These are phyloP conservation scores for Phascolomyces articulosus DNA, from an alignment of 371 early-diverging fungal genomes.

Conservation along the genomic window DNA sequence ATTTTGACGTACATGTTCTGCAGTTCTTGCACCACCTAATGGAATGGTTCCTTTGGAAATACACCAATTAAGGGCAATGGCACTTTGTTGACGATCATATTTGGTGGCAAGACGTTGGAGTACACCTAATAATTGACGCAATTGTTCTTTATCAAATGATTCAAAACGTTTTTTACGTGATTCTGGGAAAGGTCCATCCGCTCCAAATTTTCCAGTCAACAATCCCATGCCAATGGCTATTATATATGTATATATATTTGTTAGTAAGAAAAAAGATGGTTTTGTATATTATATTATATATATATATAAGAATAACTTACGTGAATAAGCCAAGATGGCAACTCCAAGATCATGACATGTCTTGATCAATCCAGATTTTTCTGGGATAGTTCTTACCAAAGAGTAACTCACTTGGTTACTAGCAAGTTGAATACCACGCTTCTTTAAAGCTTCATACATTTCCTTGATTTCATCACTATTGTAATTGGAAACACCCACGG, in stretches of 20 bases:
- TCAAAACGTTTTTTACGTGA: constrained; percentile 24
- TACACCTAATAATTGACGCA: constrained; percentile 26
- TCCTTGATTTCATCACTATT: constrained; percentile 47
- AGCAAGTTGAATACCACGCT: constrained; percentile 55
- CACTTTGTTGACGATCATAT: constrained; percentile 29
- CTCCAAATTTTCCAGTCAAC: constrained; percentile 53
- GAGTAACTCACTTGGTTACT: constrained; percentile 61
- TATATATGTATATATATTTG: no score
- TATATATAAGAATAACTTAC: constrained; percentile 20
- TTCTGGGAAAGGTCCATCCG: constrained; percentile 42
- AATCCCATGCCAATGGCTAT: constrained; percentile 52
- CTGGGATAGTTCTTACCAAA: constrained; percentile 50
- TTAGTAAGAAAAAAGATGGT: no score
- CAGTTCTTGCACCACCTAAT: constrained; percentile 56
- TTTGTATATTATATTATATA: no score
- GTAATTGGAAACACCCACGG: constrained; percentile 76
- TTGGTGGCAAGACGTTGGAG: constrained; percentile 31
- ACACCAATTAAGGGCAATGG: constrained; percentile 49
- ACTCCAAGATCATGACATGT: constrained; percentile 61
- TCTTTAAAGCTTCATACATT: constrained; percentile 54
- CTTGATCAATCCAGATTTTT: constrained; percentile 53
- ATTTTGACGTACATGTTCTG: constrained; percentile 55
- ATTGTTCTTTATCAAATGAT: constrained; percentile 27
- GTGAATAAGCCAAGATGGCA: constrained; percentile 63
- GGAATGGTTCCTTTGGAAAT: constrained; percentile 61